Evolutionary conservation across 257 asterid species (phyloP).

Genomic region (Solanum virginianum): DNA sequence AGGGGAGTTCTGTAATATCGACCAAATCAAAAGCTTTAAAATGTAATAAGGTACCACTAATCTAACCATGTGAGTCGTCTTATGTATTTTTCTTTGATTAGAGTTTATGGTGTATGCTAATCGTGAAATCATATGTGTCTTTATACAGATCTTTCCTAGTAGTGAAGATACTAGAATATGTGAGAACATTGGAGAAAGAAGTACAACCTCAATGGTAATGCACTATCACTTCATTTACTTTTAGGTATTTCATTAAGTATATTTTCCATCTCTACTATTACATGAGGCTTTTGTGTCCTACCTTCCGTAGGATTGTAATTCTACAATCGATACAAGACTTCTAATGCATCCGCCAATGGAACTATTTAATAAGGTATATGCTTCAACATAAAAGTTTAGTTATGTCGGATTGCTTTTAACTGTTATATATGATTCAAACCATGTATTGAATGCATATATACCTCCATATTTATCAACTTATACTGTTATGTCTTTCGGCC

Average conservation of each 20-base stretch:
- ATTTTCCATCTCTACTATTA: neutral
- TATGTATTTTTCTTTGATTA: neutral
- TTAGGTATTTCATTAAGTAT: neutral
- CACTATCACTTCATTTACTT: neutral
- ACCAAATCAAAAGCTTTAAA: constrained; percentile 5
- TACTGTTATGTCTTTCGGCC: neutral
- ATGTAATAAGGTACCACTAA: constrained; percentile 13
- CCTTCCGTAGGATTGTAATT: constrained; percentile 26
- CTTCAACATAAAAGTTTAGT: neutral
- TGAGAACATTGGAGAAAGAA: constrained; percentile 3
- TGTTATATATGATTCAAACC: neutral
- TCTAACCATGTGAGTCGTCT: neutral
- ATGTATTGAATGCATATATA: neutral
- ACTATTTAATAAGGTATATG: constrained; percentile 46
- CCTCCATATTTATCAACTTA: neutral
- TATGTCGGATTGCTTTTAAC: neutral
- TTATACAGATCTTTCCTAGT: constrained; percentile 21
- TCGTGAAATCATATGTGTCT: neutral
- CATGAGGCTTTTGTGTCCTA: neutral
- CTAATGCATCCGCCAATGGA: constrained; percentile 34
- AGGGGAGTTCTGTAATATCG: constrained; percentile 8
- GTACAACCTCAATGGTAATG: neutral
- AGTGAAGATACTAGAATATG: constrained; percentile 1
- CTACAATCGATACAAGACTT: constrained; percentile 9
- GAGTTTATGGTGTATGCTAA: neutral